phyloP scores from a whole-genome alignment of 331 rosid genomes.

The Pyrus hybrid region DNA sequence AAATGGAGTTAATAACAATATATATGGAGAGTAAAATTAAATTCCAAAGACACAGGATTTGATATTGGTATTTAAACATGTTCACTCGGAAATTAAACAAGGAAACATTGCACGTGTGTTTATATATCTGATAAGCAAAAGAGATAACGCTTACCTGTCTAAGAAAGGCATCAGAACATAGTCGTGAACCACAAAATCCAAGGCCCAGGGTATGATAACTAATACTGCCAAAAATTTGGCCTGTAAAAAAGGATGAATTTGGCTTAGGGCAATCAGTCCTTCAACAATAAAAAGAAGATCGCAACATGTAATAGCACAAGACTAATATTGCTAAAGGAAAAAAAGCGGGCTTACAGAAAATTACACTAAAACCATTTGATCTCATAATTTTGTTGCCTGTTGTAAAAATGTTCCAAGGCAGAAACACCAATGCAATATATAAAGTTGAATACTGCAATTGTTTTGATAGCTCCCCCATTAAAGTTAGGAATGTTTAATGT shows the following conservation, averaged over 20 bases:
- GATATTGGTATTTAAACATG: background rate
- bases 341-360: background rate
- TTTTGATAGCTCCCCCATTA: no score
- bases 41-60: background rate
- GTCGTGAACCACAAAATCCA: conserved; percentile 91
- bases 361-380: background rate
- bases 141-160: conserved; percentile 58
- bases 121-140: background rate
- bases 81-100: background rate
- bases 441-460: background rate
- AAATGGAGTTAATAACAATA: background rate
- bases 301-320: background rate
- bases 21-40: background rate
- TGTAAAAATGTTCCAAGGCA: background rate
- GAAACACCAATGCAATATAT: background rate
- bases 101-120: background rate
- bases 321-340: conserved; percentile 4
- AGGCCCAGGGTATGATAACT: conserved; percentile 77
- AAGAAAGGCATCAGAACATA: conserved; percentile 87
- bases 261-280: background rate
- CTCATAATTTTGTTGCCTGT: background rate
- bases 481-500: no score
- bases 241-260: conserved; percentile 33
- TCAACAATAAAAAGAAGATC: background rate
- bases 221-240: conserved; percentile 79